Conservation (phyloP, 1,284 basidiomycete genomes). For the Malassezia obtusa region DNA sequence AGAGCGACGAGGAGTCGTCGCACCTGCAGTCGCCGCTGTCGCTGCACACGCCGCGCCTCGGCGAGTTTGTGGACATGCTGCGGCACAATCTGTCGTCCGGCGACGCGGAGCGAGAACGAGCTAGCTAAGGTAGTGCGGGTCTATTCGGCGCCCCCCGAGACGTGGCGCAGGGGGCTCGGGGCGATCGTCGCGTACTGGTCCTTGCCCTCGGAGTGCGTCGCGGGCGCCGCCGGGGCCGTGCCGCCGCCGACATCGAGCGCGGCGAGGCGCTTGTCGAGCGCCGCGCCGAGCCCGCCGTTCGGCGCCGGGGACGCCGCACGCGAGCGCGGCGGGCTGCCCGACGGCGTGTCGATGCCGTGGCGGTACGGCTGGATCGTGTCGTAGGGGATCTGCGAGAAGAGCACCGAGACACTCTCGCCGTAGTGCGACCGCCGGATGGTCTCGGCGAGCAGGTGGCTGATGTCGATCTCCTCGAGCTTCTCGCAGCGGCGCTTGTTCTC, state of each 20-base stretch:
- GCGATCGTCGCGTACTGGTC: not conserved
- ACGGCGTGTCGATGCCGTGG: constrained; percentile 27
- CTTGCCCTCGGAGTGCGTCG: not conserved
- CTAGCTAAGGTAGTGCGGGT: too few species aligned
- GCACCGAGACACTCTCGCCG: constrained; percentile 42
- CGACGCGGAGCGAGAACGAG: too few species aligned
- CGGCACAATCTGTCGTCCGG: not conserved
- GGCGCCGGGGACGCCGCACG: constrained; percentile 3
- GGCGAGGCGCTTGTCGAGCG: not conserved
- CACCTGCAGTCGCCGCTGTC: too few species aligned
- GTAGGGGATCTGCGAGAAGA: constrained; percentile 46
- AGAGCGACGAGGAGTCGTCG: too few species aligned
- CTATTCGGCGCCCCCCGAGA: not conserved
- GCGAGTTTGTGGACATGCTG: not conserved
- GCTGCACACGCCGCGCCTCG: not conserved
- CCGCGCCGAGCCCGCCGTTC: not conserved
- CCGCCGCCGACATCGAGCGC: not conserved
- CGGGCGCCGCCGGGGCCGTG: not conserved
- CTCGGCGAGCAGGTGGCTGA: constrained; percentile 87
- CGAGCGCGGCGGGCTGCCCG: constrained; percentile 11
- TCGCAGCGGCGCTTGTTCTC: constrained; percentile 65
- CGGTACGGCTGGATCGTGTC: constrained; percentile 46
- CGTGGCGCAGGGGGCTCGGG: constrained; percentile 17
- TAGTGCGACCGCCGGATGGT: constrained; percentile 73
- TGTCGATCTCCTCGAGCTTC: constrained; percentile 85